Evolutionary conservation across 2,329 filamentous ascomycete species (phyloP).

Genomic region (Botrytis squamosa): DNA sequence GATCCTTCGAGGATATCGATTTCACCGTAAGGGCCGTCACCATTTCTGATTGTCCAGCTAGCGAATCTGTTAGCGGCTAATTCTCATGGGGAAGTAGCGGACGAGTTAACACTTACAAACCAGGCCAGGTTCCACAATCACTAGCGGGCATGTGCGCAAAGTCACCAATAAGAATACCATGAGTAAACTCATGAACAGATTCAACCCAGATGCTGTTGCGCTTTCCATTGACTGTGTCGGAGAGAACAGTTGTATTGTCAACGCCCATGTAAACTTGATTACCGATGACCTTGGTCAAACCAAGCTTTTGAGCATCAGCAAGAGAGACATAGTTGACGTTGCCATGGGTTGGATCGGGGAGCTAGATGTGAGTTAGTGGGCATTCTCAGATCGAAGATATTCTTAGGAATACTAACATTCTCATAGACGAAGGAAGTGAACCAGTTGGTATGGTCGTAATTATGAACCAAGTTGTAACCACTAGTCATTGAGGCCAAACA

Average conservation of each 20-base stretch:
- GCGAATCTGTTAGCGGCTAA: not conserved
- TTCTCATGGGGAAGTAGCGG: slow-evolving; percentile 10
- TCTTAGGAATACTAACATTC: slow-evolving; percentile 19
- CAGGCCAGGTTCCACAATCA: slow-evolving; percentile 72
- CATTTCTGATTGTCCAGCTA: slow-evolving; percentile 33
- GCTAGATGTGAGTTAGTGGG: slow-evolving; percentile 18
- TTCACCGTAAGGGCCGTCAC: slow-evolving; percentile 30
- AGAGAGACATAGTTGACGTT: slow-evolving; percentile 41
- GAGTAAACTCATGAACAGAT: slow-evolving; percentile 59
- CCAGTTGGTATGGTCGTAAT: slow-evolving; percentile 32
- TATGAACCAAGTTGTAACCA: slow-evolving; percentile 26
- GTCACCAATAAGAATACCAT: slow-evolving; percentile 69
- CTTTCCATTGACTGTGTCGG: slow-evolving; percentile 42
- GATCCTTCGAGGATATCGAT: slow-evolving; percentile 50
- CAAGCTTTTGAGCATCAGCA: slow-evolving; percentile 50
- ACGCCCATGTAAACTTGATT: slow-evolving; percentile 56
- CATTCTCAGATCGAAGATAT: not conserved
- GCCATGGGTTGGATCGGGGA: slow-evolving; percentile 31
- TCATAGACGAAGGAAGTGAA: slow-evolving; percentile 28
- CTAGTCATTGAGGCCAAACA: not conserved
- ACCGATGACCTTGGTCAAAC: slow-evolving; percentile 56
- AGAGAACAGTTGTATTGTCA: slow-evolving; percentile 29
- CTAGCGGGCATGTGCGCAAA: slow-evolving; percentile 72
- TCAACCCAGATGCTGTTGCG: slow-evolving; percentile 63
- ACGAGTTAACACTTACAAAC: slow-evolving; percentile 47